Percentiles rank a stretch among this genome's conserved stretches.
Evolutionary conservation across 352 stramenopile species (phyloP).

Genomic region (Phytophthora tentaculata): DNA sequence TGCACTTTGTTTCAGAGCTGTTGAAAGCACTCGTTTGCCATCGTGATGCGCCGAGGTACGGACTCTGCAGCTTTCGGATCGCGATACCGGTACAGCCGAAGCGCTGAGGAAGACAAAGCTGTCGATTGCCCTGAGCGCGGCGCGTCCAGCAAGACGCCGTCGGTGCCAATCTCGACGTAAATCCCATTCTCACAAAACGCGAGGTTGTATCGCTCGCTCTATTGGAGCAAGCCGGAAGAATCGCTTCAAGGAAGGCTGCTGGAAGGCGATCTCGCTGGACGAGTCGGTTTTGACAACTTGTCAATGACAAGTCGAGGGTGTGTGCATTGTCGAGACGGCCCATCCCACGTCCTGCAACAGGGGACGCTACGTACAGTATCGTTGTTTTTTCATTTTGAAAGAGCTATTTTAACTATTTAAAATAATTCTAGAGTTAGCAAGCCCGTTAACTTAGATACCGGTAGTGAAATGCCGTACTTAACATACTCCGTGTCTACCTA

Average conservation of each 20-base stretch:
- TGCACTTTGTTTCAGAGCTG: no score
- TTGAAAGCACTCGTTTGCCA: neutral
- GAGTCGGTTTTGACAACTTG: no score
- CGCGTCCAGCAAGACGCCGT: neutral
- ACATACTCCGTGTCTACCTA: no score
- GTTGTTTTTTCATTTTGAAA: no score
- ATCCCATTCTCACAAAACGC: conserved; percentile 15
- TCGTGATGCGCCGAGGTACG: conserved; percentile 23
- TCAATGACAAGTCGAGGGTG: conserved; percentile 26
- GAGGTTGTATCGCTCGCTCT: conserved; percentile 15
- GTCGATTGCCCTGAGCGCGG: conserved; percentile 18
- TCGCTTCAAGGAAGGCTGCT: neutral
- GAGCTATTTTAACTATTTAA: no score
- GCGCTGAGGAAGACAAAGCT: conserved; percentile 23
- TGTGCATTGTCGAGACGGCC: conserved; percentile 18
- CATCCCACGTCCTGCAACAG: conserved; percentile 18
- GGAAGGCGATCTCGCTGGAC: conserved; percentile 28
- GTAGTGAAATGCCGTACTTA: no score
- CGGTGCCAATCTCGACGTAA: conserved; percentile 10
- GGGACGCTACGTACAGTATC: no score
- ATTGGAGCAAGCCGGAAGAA: conserved; percentile 11
- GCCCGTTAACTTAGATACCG: no score
- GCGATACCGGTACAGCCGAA: conserved; percentile 38
- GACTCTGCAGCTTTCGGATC: conserved; percentile 17
- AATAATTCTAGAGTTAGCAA: no score